These are phyloP conservation scores for Eucalyptus regnans DNA, from an alignment of 345 rosid genomes.

Conservation along the genomic window DNA sequence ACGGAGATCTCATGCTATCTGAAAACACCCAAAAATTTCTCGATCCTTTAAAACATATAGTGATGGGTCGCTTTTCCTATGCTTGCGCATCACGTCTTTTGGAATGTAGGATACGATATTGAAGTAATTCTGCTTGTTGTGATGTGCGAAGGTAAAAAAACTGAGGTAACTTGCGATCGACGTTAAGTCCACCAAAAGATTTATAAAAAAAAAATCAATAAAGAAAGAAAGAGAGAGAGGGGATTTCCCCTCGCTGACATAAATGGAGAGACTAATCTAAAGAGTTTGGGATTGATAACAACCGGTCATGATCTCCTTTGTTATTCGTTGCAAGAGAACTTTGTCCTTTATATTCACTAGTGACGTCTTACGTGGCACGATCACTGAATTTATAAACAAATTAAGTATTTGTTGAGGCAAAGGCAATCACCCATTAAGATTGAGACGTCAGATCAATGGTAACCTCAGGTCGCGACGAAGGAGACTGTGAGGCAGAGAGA, in stretches of 20 bases:
- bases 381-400: no score
- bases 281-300: background rate
- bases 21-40: no score
- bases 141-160: background rate
- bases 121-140: no score
- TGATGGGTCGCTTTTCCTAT: background rate
- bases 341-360: background rate
- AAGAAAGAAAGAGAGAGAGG: no score
- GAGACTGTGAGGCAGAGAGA: no score
- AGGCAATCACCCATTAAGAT: no score
- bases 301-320: background rate
- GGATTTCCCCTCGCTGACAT: background rate
- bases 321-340: background rate
- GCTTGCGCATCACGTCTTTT: background rate
- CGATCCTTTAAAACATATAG: no score
- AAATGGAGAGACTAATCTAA: background rate
- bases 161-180: background rate
- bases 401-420: no score
- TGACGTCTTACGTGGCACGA: background rate
- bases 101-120: background rate
- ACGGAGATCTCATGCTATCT: background rate
- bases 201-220: no score
- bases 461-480: no score
- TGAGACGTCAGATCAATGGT: no score
- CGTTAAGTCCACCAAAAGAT: background rate